These are phyloP conservation scores for Fusarium sublunatum DNA, from an alignment of 2,329 filamentous ascomycete genomes.

Conservation along the genomic window DNA sequence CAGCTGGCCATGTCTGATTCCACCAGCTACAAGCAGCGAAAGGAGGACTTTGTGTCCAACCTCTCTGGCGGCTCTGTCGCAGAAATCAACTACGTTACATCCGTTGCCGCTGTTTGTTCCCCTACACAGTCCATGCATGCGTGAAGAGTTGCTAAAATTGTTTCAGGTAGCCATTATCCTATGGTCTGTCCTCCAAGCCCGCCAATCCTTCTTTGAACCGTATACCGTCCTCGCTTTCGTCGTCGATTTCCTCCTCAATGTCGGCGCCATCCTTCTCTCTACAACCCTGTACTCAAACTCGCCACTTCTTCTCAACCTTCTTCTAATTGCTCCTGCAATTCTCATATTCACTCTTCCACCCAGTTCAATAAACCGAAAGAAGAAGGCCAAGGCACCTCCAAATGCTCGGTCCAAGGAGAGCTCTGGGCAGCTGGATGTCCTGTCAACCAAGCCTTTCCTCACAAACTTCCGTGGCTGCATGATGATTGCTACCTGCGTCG, in stretches of 20 bases:
- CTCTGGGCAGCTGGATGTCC: slow-evolving; percentile 50
- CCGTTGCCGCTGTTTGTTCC: slow-evolving; percentile 79
- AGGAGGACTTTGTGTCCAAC: slow-evolving; percentile 96
- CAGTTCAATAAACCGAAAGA: slow-evolving; percentile 51
- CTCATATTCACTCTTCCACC: slow-evolving; percentile 68
- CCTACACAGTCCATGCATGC: background rate
- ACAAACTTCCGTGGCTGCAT: slow-evolving; percentile 92
- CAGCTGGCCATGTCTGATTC: slow-evolving; percentile 51
- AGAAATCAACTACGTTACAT: slow-evolving; percentile 89
- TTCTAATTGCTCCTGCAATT: slow-evolving; percentile 78
- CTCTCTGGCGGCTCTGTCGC: slow-evolving; percentile 83
- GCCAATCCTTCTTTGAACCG: slow-evolving; percentile 83
- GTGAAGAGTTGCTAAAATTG: slow-evolving; percentile 27
- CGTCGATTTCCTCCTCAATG: slow-evolving; percentile 89
- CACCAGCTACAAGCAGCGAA: slow-evolving; percentile 84
- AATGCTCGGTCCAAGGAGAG: slow-evolving; percentile 53
- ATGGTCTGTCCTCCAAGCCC: slow-evolving; percentile 89
- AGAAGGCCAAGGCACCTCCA: slow-evolving; percentile 61
- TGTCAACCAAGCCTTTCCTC: slow-evolving; percentile 90
- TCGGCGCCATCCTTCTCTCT: slow-evolving; percentile 82
- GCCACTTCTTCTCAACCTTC: slow-evolving; percentile 77
- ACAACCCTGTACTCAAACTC: slow-evolving; percentile 84
- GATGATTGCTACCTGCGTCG: slow-evolving; percentile 89
- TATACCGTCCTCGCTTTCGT: slow-evolving; percentile 75
- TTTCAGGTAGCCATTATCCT: slow-evolving; percentile 80